Evolutionary conservation across 106 monocot species (phyloP), one percentile per base, ranked within the genome.

Genomic region (Agapanthus africanus): DNA sequence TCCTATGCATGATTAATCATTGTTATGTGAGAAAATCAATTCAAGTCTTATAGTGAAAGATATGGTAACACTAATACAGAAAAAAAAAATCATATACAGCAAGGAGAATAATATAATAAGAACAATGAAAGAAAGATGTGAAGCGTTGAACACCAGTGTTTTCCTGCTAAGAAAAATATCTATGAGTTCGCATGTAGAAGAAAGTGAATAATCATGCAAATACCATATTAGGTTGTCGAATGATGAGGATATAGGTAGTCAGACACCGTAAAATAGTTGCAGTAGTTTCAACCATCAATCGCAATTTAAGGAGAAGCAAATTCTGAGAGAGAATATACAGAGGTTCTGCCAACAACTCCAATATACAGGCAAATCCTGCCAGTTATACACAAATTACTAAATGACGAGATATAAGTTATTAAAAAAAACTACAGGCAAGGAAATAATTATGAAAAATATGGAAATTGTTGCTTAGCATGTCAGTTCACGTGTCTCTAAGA

Each of bases 291-390:
- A 84, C 79, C 22, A 74, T 66, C 84, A 95, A 76, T 54, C 91
- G 81, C 59, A 95, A 74, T 76, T 80, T 86, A 50, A 91, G 83
- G 40, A 91, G 86, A 80, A 88, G 83, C 74, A 91, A 74, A 63
- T 86, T 91, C 70, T 95, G 95, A 54, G 95, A 91, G 64, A 95
- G 83, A 72, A 95, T 91, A 74, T 91, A 95, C 21, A 95, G 66
- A 16, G 95, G 95, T 65, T 95, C 95, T 71, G 88, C 91, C 76
- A 95, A 69, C 72, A 95, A 66, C 80, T 95, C 95, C 73, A 95
- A 69, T 42, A 95, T 65, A 77, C 95, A 95, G 67, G 91, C 95
- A 76, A 95, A 75, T 78, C 91, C 91, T 95, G 84, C 21, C 41
- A 84, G 37, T 73, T 72, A 38, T 30, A 67, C 69, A 47, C 26